These are phyloP conservation scores for Yamadazyma friedrichii DNA, from an alignment of 1,139 yeast species.

Conservation along the genomic window DNA sequence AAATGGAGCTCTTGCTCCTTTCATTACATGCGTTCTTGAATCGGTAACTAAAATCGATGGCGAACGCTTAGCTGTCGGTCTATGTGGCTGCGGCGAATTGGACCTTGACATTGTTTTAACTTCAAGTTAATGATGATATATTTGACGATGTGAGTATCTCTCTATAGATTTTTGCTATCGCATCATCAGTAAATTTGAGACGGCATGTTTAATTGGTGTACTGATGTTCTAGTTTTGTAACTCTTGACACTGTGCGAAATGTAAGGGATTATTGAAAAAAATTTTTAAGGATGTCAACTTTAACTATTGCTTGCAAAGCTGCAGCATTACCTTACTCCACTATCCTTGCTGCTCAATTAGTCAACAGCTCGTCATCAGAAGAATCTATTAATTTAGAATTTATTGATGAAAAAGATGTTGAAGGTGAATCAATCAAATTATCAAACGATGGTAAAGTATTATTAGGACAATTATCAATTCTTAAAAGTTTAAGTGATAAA, in stretches of 20 bases:
- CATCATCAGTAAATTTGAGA: too few relatives aligned
- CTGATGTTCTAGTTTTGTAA: too few relatives aligned
- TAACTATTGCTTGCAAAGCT: constrained; percentile 84
- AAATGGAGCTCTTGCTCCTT: constrained; percentile 79
- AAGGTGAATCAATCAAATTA: constrained; percentile 43
- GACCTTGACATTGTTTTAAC: constrained; percentile 5
- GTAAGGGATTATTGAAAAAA: neutral
- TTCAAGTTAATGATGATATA: neutral
- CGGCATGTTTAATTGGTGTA: neutral
- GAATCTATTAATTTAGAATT: constrained; percentile 59
- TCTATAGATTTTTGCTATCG: too few relatives aligned
- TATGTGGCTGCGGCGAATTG: constrained; percentile 12
- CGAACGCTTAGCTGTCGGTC: constrained; percentile 81
- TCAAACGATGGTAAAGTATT: constrained; percentile 46
- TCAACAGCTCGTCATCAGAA: constrained; percentile 50
- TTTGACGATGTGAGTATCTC: neutral
- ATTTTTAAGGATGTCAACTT: constrained; percentile 25
- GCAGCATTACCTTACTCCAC: constrained; percentile 79
- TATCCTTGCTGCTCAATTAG: constrained; percentile 72
- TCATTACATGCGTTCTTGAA: constrained; percentile 58
- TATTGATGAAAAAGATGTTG: constrained; percentile 59
- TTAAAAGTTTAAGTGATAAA: constrained; percentile 44
- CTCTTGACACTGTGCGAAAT: neutral
- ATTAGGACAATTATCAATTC: constrained; percentile 42
- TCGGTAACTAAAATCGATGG: constrained; percentile 95